Base-by-base conservation (phyloP, 352 stramenopile genomes). In the Globisporangium iwayamae region DNA sequence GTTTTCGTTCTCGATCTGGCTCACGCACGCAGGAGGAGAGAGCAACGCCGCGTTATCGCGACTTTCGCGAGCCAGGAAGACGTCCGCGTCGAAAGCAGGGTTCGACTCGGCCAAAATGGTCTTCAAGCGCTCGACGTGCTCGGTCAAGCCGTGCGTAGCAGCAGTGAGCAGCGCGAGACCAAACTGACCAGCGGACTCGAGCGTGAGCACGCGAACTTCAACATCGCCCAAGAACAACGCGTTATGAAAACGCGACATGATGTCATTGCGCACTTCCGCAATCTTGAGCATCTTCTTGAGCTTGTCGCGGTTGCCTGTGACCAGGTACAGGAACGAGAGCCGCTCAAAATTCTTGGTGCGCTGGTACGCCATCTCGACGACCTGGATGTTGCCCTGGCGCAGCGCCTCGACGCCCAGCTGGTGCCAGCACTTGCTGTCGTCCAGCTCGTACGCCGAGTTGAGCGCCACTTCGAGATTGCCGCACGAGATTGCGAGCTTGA, bases 231-330 rank as follows among this genome's bases (percentile, higher is more conserved):
- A 83, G 67, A 99, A 98, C 8, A 99, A 78, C 6, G 97, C 95
- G 77, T 99, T 99, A 83, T 99, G 97, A 77, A 99, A 99, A 53
- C 96, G 91, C 28, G 92, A 96, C 97, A 99, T 99, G 63, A 98
- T 97, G 72, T 99, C 97, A 66, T 96, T 92, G 59, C 97, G 89
- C 73, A 99, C 97, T 74, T 99, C 96, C 4, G 97, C 95, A 56
- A 99, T 99, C 79, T 99, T 99, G 62, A 99, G 85, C 97, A 99
- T 99, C 81, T 99, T 99, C 66, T 94, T 87, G 11, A 99, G 87
- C 81, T 99, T 99, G 65, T 99, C 97, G 45, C 87, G 96, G 79
- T 99, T 98, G 60, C 98, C 98, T 52, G 97, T 99, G 47, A 99
- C 91, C 18, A 99, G 82, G 80, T 99, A 99, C 36, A 99, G 77